Base-by-base conservation (phyloP, 1,284 basidiomycete species). In the Pulchroboletus neoregius region DNA sequence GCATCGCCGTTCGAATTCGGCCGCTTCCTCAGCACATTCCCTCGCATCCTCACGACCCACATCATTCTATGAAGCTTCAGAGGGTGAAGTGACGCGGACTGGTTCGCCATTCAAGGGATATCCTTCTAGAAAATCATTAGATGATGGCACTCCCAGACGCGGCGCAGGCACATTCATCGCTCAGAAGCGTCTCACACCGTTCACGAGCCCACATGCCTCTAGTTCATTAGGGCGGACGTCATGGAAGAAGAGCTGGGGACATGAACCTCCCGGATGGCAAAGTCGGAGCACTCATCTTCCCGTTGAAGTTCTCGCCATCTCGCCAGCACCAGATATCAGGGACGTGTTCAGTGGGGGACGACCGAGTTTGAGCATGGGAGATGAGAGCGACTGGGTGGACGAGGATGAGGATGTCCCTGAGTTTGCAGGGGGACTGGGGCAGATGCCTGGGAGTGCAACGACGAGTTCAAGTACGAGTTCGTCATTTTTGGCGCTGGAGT, bases 201-300 rank as follows among this genome's bases (percentile, higher is more conserved):
- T 88, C 59, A 68, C 70, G 55, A 82, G 77, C 52, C 80, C 82
- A 9, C 50, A 61, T 50, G 20, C 33, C 2, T 53, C 63, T 37
- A 65, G 70, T 39, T 74, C 76, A 4, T 57, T 81, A 30, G 78
- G 82, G 20, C 76, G 85, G n/a, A 81, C 83, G 15, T 86, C 85
- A 60, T 91, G 87, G 87, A 90, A 87, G 72, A 89, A 88, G 65
- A 80, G 83, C 7, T 91, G 88, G 88, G 87, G 87, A 1, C 68
- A 82, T 26, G 88, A 91, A 59, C 87, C 87, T 5, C 87, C 87
- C 6, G 87, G 87, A 6, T 91, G 87, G 87, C 82, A 84, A 57
- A 80, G 74, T 34, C 80, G 87, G 10, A 76, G 79, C 9, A 75
- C 79, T 8, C 80, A 84, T 59, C 69, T 84, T 4, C 82, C 86